Evolutionary conservation across 129 eudicot genomes (phyloP), one percentile per base, ranked within the genome.

Genomic region (Cynara cardunculus): DNA sequence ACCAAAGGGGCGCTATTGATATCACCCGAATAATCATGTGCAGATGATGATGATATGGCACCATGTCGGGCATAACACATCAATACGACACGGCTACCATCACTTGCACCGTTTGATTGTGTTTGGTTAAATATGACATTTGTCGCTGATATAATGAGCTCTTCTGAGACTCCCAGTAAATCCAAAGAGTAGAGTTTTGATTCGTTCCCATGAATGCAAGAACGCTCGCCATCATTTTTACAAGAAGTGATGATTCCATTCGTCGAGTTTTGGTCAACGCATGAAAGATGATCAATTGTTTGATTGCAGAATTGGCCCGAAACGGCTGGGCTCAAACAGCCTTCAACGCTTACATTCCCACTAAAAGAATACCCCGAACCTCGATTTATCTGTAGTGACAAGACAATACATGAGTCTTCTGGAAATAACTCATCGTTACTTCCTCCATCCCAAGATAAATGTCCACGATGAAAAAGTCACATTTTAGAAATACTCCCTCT

Each of bases 61-160:
- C 97, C 99, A 74, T 83, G 88, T 59, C 97, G 96, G 81, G 85
- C 97, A 86, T 95, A 95, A 84, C 89, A 88, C 96, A 90, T 87
- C 25, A 95, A 81, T 14, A 69, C 70, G 13, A 80, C 76, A 64
- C 76, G 74, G 72, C 85, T 89, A 71, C 64, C 75, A 19, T 74
- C 85, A 49, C 7, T 77, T 28, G 75, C 28, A 69, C 76, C 78
- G 53, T 89, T 87, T 61, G 80, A 82, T 41, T 72, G 84, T 49
- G 90, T 83, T 83, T 80, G 81, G 75, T 81, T 91, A 37, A 84
- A 77, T 41, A 70, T 83, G 41, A 92, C 79, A 85, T 84, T 85
- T 39, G 81, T 79, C 25, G 87, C 74, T 7, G 90, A 66, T 78
- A 92, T 88, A 28, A 70, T 80, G 37, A 95, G 75, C 76, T 84